Evolutionary conservation across 2,329 filamentous ascomycete genomes (phyloP).

Genomic region (Thielaviopsis musarum): DNA sequence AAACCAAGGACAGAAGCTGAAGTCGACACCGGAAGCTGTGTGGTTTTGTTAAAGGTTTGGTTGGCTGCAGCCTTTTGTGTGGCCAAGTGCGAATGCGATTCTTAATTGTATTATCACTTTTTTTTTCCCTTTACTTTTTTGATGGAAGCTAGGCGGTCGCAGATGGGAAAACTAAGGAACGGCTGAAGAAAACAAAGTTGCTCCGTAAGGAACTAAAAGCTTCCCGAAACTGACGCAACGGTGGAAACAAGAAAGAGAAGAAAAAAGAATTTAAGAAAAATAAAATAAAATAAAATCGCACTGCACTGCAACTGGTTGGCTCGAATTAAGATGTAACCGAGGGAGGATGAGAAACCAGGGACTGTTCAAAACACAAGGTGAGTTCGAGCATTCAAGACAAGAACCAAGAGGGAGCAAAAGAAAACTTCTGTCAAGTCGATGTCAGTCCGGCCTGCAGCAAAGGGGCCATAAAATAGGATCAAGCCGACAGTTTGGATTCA

Average conservation of each 20-base stretch:
- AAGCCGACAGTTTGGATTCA: background rate
- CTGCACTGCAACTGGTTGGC: background rate
- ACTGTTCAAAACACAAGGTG: background rate
- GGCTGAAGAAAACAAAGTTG: background rate
- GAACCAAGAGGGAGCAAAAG: slow-evolving; percentile 1
- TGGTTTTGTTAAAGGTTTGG: background rate
- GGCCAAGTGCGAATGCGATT: background rate
- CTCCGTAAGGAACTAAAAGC: slow-evolving; percentile 7
- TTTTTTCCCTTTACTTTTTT: background rate
- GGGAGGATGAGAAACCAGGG: background rate
- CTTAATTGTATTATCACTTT: background rate
- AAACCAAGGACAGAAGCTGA: background rate
- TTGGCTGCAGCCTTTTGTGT: background rate
- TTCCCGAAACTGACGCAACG: slow-evolving; percentile 11
- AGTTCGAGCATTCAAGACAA: background rate
- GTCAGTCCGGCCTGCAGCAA: background rate
- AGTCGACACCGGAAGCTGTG: background rate
- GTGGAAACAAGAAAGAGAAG: slow-evolving; percentile 6
- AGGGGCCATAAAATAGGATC: background rate
- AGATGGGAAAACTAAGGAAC: background rate
- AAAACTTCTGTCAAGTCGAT: background rate
- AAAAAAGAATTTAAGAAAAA: background rate
- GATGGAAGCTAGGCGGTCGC: background rate
- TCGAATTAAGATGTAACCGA: background rate
- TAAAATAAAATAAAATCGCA: background rate